Conservation (phyloP, 768 basidiomycete genomes). For the Clitopilus passeckerianus region DNA sequence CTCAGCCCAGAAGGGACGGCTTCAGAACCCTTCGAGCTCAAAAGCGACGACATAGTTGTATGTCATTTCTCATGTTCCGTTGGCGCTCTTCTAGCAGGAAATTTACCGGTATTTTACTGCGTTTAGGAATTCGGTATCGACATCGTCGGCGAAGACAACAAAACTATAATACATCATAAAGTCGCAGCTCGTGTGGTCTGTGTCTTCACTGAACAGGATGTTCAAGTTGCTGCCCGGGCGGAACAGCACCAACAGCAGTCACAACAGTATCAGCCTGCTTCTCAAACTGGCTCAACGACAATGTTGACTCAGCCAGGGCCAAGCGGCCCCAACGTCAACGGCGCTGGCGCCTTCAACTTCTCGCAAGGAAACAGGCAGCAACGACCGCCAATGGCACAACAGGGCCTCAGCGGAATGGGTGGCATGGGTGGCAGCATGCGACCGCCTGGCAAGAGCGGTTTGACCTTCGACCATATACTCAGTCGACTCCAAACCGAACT, state of each 20-base stretch:
- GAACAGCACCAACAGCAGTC: slow-evolving; percentile 62
- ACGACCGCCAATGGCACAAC: slow-evolving; percentile 52
- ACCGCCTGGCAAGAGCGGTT: slow-evolving; percentile 75
- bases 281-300: slow-evolving; percentile 11
- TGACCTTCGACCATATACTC: slow-evolving; percentile 91
- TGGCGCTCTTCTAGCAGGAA: neutral
- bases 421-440: slow-evolving; percentile 72
- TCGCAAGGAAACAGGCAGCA: slow-evolving; percentile 37
- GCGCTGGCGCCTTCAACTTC: slow-evolving; percentile 16
- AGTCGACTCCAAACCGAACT: slow-evolving; percentile 87
- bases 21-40: slow-evolving; percentile 89
- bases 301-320: slow-evolving; percentile 10
- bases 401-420: slow-evolving; percentile 65
- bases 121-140: slow-evolving; percentile 97
- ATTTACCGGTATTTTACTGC: neutral
- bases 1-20: slow-evolving; percentile 87
- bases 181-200: slow-evolving; percentile 94
- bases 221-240: slow-evolving; percentile 62
- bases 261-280: slow-evolving; percentile 30
- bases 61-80: slow-evolving; percentile 22
- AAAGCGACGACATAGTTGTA: slow-evolving; percentile 94
- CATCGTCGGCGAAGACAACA: slow-evolving; percentile 97
- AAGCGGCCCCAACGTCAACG: slow-evolving; percentile 13
- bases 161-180: slow-evolving; percentile 97
- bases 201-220: slow-evolving; percentile 84